Base-by-base conservation (phyloP, 306 rosid genomes). In the Quercus ilex region DNA sequence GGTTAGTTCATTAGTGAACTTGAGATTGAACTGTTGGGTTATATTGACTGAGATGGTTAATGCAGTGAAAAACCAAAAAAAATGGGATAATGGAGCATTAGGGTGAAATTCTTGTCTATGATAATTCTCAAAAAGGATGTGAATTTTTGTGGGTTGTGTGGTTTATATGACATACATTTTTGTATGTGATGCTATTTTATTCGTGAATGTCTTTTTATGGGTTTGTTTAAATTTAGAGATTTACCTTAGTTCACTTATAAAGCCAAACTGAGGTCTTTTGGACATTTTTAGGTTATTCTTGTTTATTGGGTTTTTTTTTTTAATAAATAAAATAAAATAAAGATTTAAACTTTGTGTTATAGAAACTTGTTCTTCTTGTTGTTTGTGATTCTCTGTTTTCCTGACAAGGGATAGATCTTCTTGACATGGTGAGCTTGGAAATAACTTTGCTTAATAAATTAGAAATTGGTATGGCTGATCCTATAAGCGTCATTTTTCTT, bases 21-120 rank as follows among this genome's bases (percentile, higher is more conserved):
- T 60, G 60, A 77, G 74, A 76, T 81, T 67, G 15, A 49, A 13
- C 41, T 51, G 7, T 15, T 17, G 65, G 65, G 31, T 62, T 62
- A n/a, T 55, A 14, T 63, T 30, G 38, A 77, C 74, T 26, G 74
- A 82, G 52, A 51, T 25, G 69, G 70, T n/a, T 71, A 30, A 70
- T 71, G 68, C 49, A 62, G 67, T 33, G 72, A 11, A 52, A 7
- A 58, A 23, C 46, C 11, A 41, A 41, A 41, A 41, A 41, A 41
- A 67, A 31, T 3, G n/a, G 23, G 55, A 21, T 53, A 67, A 46
- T 56, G 19, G 33, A 41, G 57, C 51, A 20, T 81, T 26, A 33
- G 31, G 56, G 69, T 51, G 15, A 14, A 55, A 58, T 74, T 15
- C 55, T 63, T 20, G 21, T 56, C 30, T 55, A 18, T 60, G 71